phyloP scores from a whole-genome alignment of 1,284 basidiomycete genomes.

The Sanghuangporus sanghuang region DNA sequence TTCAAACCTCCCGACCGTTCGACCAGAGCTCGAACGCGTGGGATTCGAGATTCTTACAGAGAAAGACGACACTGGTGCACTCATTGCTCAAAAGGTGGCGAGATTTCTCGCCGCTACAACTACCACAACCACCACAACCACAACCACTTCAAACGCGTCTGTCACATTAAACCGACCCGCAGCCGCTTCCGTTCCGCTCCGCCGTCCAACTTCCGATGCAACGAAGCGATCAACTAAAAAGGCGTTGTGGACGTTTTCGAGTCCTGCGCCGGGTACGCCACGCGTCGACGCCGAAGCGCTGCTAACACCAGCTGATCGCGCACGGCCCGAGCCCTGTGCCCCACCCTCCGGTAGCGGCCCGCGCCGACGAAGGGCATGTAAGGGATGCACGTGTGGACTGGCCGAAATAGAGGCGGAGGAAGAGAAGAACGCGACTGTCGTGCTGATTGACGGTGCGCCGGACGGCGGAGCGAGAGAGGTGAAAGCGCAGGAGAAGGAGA shows the following conservation, averaged over 20 bases:
- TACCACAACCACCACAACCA: slow-evolving; percentile 26
- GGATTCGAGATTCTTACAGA: slow-evolving; percentile 57
- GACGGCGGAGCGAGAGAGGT: slow-evolving; percentile 42
- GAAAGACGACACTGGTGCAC: slow-evolving; percentile 31
- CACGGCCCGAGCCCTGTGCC: slow-evolving; percentile 63
- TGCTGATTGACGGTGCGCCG: slow-evolving; percentile 49
- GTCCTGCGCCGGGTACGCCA: slow-evolving; percentile 44
- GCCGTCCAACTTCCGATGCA: slow-evolving; percentile 24
- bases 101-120: slow-evolving; percentile 34
- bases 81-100: slow-evolving; percentile 64
- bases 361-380: slow-evolving; percentile 86
- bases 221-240: slow-evolving; percentile 50
- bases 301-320: slow-evolving; percentile 68
- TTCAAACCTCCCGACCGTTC: slow-evolving; percentile 37
- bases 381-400: slow-evolving; percentile 89
- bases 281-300: slow-evolving; percentile 75
- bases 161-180: slow-evolving; percentile 30
- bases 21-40: slow-evolving; percentile 52
- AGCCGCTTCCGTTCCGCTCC: slow-evolving; percentile 28
- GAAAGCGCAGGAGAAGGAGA: slow-evolving; percentile 56
- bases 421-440: slow-evolving; percentile 38
- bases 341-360: slow-evolving; percentile 44
- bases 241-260: slow-evolving; percentile 69
- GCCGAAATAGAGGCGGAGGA: slow-evolving; percentile 90
- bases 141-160: slow-evolving; percentile 19